These are phyloP conservation scores for Mortierella claussenii DNA, from an alignment of 192 early-diverging fungal species.

Conservation along the genomic window DNA sequence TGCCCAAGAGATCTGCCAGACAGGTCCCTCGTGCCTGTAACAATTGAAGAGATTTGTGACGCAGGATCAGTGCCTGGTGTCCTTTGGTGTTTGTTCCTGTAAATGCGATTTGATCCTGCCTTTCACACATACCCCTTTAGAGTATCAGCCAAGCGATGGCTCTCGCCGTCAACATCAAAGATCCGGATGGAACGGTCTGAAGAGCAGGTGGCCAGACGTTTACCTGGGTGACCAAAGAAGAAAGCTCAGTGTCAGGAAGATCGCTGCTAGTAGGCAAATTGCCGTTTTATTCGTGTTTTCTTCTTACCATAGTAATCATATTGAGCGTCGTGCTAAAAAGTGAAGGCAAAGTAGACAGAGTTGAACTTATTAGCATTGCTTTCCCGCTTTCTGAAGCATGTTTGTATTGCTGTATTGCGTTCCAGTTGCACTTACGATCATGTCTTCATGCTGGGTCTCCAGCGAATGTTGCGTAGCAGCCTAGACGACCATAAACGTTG, in stretches of 20 bases:
- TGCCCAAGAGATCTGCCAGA: slow-evolving; percentile 99
- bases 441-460: slow-evolving; percentile 90
- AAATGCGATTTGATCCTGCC: not conserved
- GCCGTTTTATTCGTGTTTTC: too few relatives aligned
- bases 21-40: slow-evolving; percentile 92
- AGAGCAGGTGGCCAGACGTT: slow-evolving; percentile 96
- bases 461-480: slow-evolving; percentile 65
- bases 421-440: slow-evolving; percentile 74
- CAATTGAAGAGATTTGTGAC: too few relatives aligned
- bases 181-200: slow-evolving; percentile 95
- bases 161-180: slow-evolving; percentile 88
- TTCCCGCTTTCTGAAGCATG: too few relatives aligned
- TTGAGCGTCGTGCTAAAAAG: slow-evolving; percentile 69
- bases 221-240: slow-evolving; percentile 65
- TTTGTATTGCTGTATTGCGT: too few relatives aligned
- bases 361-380: too few relatives aligned
- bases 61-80: too few relatives aligned
- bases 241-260: not conserved
- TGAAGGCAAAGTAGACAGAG: not conserved
- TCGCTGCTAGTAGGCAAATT: too few relatives aligned
- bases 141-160: slow-evolving; percentile 72
- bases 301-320: slow-evolving; percentile 68
- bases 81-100: too few relatives aligned
- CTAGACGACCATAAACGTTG: slow-evolving; percentile 5
- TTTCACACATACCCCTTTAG: slow-evolving; percentile 70